Evolutionary conservation across 164 flowering plant genomes (phyloP).

Genomic region (Brasenia schreberi): DNA sequence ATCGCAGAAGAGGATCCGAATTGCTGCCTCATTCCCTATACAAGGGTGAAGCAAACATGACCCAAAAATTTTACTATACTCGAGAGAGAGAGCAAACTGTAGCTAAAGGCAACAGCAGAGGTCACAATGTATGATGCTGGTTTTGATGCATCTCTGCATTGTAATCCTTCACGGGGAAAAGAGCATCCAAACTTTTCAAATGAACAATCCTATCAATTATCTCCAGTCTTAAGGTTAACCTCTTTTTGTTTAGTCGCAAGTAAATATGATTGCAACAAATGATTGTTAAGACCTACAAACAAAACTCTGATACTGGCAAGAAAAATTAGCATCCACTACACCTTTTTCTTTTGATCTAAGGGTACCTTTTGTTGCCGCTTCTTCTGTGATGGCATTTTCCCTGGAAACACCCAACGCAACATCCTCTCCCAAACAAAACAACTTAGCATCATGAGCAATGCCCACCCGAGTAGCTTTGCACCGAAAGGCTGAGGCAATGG

Average conservation of each 20-base stretch:
- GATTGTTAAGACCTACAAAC: background rate
- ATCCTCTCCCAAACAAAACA: constrained; percentile 83
- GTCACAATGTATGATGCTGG: no score
- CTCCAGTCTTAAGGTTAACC: no score
- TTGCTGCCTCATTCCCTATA: no score
- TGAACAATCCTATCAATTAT: no score
- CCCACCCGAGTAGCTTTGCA: constrained; percentile 61
- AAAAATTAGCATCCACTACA: background rate
- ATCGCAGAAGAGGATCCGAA: no score
- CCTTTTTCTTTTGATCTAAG: constrained; percentile 33
- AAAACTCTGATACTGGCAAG: background rate
- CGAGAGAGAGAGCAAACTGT: no score
- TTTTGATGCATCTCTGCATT: no score
- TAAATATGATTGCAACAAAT: background rate
- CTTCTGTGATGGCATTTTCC: constrained; percentile 67
- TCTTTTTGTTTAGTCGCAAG: background rate
- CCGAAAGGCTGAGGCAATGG: constrained; percentile 63
- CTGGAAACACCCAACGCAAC: constrained; percentile 88
- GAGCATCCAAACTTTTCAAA: no score
- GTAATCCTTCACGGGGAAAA: no score
- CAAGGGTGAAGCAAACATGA: no score
- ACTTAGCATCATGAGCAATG: constrained; percentile 45
- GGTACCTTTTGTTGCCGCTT: constrained; percentile 31
- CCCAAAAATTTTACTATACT: no score
- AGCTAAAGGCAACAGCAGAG: no score